Conservation (phyloP, 2,329 filamentous ascomycete genomes). For the Pseudocercospora ulei region DNA sequence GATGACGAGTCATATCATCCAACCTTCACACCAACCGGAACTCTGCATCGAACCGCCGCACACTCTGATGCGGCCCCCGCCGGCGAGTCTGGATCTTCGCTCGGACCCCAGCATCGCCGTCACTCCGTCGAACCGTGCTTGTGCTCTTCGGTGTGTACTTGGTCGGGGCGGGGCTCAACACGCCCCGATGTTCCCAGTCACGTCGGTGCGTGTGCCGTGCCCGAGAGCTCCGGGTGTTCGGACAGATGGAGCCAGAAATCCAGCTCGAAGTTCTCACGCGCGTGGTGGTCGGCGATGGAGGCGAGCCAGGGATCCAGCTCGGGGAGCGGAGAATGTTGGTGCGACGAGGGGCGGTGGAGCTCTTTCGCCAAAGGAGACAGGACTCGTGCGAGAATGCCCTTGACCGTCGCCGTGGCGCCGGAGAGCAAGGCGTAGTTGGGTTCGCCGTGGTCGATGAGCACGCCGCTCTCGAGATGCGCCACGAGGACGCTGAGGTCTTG, state of each 20-base stretch:
- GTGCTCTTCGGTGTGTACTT: too few species aligned
- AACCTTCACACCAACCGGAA: too few species aligned
- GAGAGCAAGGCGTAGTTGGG: slow-evolving; percentile 30
- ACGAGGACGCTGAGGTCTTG: slow-evolving; percentile 32
- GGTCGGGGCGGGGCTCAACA: too few species aligned
- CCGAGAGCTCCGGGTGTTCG: slow-evolving; percentile 25
- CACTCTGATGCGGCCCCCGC: too few species aligned
- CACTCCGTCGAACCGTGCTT: too few species aligned
- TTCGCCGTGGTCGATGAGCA: slow-evolving; percentile 25
- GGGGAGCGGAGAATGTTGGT: neutral
- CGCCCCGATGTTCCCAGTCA: too few species aligned
- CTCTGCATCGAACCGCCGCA: too few species aligned
- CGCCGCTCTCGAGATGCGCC: slow-evolving; percentile 31
- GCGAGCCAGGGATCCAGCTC: slow-evolving; percentile 14
- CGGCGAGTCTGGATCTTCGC: too few species aligned
- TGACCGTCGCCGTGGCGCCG: slow-evolving; percentile 29
- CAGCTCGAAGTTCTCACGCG: slow-evolving; percentile 26
- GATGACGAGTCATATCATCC: too few species aligned
- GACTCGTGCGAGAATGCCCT: slow-evolving; percentile 25
- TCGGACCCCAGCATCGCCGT: too few species aligned
- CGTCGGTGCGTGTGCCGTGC: neutral
- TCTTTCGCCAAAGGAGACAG: slow-evolving; percentile 8
- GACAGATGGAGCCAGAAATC: slow-evolving; percentile 32
- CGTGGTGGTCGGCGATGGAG: slow-evolving; percentile 15
- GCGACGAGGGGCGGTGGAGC: slow-evolving; percentile 10